These are phyloP conservation scores for Tulasnella sp. DNA, from an alignment of 768 basidiomycete species.

Conservation along the genomic window DNA sequence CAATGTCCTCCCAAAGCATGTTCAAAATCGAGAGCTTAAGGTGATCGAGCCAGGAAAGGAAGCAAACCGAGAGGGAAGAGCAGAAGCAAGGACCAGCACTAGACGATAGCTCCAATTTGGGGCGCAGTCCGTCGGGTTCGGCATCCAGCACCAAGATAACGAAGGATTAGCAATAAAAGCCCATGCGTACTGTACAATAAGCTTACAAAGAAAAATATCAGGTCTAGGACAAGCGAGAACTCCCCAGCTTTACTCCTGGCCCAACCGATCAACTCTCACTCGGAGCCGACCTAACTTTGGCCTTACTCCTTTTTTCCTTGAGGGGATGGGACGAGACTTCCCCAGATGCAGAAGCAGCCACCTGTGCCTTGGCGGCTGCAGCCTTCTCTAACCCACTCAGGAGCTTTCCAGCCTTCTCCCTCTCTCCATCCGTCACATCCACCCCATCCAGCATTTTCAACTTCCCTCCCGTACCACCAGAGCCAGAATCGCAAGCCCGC, in stretches of 20 bases:
- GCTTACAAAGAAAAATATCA: neutral
- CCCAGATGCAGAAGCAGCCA: neutral
- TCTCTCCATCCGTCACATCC: constrained; percentile 70
- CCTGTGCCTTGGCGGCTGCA: neutral
- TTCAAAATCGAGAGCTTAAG: too few relatives aligned
- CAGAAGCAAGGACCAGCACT: too few relatives aligned
- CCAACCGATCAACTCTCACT: neutral
- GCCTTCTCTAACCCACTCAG: constrained; percentile 34
- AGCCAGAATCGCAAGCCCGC: constrained; percentile 43
- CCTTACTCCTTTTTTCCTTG: neutral
- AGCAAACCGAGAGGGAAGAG: too few relatives aligned
- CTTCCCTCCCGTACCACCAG: constrained; percentile 17
- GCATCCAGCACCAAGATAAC: too few relatives aligned
- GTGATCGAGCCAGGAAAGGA: too few relatives aligned
- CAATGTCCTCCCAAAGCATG: too few relatives aligned
- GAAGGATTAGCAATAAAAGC: too few relatives aligned
- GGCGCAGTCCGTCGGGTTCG: too few relatives aligned
- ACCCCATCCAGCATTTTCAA: constrained; percentile 80
- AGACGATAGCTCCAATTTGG: too few relatives aligned
- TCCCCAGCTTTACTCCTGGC: neutral
- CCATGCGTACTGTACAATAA: neutral
- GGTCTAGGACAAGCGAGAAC: neutral
- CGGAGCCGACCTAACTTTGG: neutral
- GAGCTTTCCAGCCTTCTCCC: constrained; percentile 65
- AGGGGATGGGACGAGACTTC: neutral